These are phyloP conservation scores for Nepenthes mirabilis DNA, from an alignment of 148 eudicot genomes.

Conservation along the genomic window DNA sequence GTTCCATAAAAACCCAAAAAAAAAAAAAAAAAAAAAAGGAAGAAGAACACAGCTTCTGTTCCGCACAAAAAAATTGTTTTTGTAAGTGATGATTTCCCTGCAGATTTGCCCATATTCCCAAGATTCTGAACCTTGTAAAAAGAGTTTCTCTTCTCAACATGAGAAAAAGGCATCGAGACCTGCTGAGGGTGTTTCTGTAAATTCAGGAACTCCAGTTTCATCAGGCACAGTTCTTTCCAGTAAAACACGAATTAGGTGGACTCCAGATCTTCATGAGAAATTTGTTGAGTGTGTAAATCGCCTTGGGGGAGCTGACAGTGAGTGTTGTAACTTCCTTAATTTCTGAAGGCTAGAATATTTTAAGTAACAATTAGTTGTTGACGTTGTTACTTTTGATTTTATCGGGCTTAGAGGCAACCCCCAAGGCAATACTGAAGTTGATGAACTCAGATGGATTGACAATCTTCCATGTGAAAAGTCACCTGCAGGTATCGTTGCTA, in stretches of 20 bases:
- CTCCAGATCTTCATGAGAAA: constrained; percentile 70
- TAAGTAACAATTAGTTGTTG: not conserved
- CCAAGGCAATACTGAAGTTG: constrained; percentile 78
- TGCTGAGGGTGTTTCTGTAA: constrained; percentile 6
- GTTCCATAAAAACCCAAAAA: not conserved
- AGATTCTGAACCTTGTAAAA: constrained; percentile 10
- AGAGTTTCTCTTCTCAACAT: constrained; percentile 16
- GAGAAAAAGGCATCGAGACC: constrained; percentile 14
- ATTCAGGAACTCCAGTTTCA: constrained; percentile 15
- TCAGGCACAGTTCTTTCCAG: constrained; percentile 23
- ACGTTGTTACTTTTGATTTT: not conserved
- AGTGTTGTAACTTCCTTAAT: constrained; percentile 10
- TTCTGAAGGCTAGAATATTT: not conserved
- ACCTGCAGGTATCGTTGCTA: constrained; percentile 53
- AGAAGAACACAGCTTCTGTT: not conserved
- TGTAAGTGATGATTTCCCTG: not conserved
- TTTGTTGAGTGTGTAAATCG: constrained; percentile 69
- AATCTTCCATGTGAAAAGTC: constrained; percentile 87
- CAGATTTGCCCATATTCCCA: constrained; percentile 14
- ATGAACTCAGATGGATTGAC: constrained; percentile 81
- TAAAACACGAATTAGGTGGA: constrained; percentile 81
- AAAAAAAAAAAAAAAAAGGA: too few relatives aligned
- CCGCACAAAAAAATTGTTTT: not conserved
- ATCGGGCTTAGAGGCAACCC: constrained; percentile 64
- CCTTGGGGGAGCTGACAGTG: constrained; percentile 87